Percentiles rank a stretch among this genome's conserved stretches.
These are phyloP conservation scores for Epichloe festucae DNA, from an alignment of 2,329 filamentous ascomycete genomes.

Conservation along the genomic window DNA sequence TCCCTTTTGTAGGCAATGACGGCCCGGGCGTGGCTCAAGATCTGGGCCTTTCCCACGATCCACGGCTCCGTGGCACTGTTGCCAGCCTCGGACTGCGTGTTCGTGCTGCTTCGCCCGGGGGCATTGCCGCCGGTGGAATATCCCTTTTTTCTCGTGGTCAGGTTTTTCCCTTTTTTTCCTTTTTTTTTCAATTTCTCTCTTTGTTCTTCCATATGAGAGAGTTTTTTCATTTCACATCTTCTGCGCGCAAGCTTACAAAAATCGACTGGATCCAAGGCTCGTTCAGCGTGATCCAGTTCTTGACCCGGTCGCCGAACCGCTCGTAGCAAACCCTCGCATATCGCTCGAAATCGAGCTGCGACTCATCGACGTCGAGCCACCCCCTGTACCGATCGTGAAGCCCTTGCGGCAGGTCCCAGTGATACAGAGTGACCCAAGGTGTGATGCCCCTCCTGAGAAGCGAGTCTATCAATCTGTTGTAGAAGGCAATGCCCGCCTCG, in stretches of 20 bases:
- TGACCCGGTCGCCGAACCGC: slow-evolving; percentile 27
- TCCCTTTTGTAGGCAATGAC: slow-evolving; percentile 20
- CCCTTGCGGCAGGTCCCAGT: slow-evolving; percentile 41
- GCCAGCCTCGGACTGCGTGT: slow-evolving; percentile 9
- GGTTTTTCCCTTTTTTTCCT: not conserved
- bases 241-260: slow-evolving; percentile 13
- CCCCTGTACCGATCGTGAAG: slow-evolving; percentile 25
- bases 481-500: slow-evolving; percentile 45
- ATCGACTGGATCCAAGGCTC: slow-evolving; percentile 26
- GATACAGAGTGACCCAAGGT: slow-evolving; percentile 50
- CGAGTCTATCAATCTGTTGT: slow-evolving; percentile 46
- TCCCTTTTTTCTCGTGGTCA: slow-evolving; percentile 9
- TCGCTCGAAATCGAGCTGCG: slow-evolving; percentile 21
- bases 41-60: slow-evolving; percentile 22
- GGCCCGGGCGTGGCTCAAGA: slow-evolving; percentile 23
- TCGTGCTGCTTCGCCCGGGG: slow-evolving; percentile 14
- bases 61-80: slow-evolving; percentile 24
- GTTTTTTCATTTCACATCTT: not conserved
- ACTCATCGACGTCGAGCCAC: slow-evolving; percentile 19
- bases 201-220: too few relatives aligned
- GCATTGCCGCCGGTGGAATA: slow-evolving; percentile 23
- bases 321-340: slow-evolving; percentile 24
- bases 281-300: slow-evolving; percentile 27
- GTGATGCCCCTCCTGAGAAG: slow-evolving; percentile 42
- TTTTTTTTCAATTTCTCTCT: not conserved